Evolutionary conservation across 2,329 filamentous ascomycete genomes (phyloP).

Genomic region (Aspergillus sp.): DNA sequence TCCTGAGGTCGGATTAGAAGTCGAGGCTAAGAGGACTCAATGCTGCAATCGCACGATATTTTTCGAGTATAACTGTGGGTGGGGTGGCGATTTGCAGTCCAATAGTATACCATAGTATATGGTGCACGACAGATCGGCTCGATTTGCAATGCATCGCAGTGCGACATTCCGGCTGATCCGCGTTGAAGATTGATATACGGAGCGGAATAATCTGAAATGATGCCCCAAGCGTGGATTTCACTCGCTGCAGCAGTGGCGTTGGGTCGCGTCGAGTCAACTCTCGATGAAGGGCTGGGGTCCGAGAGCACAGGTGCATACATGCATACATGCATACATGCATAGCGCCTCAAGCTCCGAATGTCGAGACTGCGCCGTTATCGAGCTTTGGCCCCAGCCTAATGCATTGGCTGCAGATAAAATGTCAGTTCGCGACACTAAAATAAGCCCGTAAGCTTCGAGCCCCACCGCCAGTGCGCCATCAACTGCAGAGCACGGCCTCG

Average conservation of each 20-base stretch:
- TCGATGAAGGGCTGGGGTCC: slow-evolving; percentile 5
- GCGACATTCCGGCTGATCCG: slow-evolving; percentile 13
- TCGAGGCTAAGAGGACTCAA: neutral
- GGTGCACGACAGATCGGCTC: neutral
- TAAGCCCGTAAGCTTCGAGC: slow-evolving; percentile 18
- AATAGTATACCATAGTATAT: neutral
- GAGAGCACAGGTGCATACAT: neutral
- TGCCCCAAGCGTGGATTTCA: neutral
- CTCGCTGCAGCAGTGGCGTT: slow-evolving; percentile 2
- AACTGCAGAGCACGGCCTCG: slow-evolving; percentile 16
- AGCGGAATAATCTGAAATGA: neutral
- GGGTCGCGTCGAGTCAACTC: slow-evolving; percentile 1
- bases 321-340: slow-evolving; percentile 1
- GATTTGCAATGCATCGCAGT: slow-evolving; percentile 16
- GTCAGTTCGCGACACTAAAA: slow-evolving; percentile 19
- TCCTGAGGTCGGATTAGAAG: slow-evolving; percentile 1
- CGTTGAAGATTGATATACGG: slow-evolving; percentile 3
- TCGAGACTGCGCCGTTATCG: slow-evolving; percentile 12
- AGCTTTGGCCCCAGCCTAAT: slow-evolving; percentile 20
- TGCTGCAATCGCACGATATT: neutral
- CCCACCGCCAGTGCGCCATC: slow-evolving; percentile 16
- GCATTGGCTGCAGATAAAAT: slow-evolving; percentile 13
- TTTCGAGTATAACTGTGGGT: neutral
- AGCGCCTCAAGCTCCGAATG: slow-evolving; percentile 9
- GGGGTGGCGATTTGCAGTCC: slow-evolving; percentile 8